Percentiles rank a stretch among this genome's conserved stretches.
These are phyloP conservation scores for Penstemon davidsonii DNA, from an alignment of 257 asterid species.

Conservation along the genomic window DNA sequence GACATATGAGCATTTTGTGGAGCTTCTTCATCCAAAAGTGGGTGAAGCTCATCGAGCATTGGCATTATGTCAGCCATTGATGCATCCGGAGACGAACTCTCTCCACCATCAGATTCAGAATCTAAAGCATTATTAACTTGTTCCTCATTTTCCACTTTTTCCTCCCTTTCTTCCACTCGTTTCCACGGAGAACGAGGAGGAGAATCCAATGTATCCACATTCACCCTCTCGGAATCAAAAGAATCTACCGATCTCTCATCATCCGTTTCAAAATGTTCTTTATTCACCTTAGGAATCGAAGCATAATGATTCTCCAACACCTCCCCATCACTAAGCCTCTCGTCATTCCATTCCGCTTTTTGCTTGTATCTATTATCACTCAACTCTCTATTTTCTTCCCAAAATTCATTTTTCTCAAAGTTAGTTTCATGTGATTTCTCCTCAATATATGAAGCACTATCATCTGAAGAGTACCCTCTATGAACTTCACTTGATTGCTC, in stretches of 20 bases:
- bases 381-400: slow-evolving; percentile 21
- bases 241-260: slow-evolving; percentile 48
- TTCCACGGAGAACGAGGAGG: slow-evolving; percentile 47
- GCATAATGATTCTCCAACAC: slow-evolving; percentile 24
- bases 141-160: slow-evolving; percentile 35
- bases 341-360: slow-evolving; percentile 28
- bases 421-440: slow-evolving; percentile 30
- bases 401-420: slow-evolving; percentile 23
- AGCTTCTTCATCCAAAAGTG: slow-evolving; percentile 75
- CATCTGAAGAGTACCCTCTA: slow-evolving; percentile 37
- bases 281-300: slow-evolving; percentile 32
- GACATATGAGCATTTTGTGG: slow-evolving; percentile 50
- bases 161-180: slow-evolving; percentile 29
- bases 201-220: slow-evolving; percentile 48
- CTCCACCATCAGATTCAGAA: slow-evolving; percentile 71
- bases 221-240: slow-evolving; percentile 60
- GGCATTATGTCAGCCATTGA: slow-evolving; percentile 94
- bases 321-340: slow-evolving; percentile 31
- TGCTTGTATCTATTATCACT: slow-evolving; percentile 8
- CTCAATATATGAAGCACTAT: slow-evolving; percentile 24
- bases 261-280: slow-evolving; percentile 37
- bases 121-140: slow-evolving; percentile 48
- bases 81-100: slow-evolving; percentile 92
- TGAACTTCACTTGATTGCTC: slow-evolving; percentile 31
- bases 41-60: slow-evolving; percentile 93